Conservation (phyloP, 148 eudicot genomes). For the Rhododendron henanense region DNA sequence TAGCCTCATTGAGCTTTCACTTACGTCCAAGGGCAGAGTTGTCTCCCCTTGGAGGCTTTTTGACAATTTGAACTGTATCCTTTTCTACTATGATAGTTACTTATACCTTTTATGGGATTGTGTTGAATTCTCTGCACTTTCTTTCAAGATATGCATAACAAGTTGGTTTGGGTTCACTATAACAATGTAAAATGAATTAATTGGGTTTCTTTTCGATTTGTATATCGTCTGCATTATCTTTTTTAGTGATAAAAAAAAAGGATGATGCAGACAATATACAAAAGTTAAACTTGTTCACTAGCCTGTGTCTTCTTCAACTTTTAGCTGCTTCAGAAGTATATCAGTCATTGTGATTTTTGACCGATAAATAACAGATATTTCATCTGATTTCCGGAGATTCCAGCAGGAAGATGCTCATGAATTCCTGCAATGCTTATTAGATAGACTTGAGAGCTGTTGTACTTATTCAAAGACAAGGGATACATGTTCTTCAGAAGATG, state of each 20-base stretch:
- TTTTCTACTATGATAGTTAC: neutral
- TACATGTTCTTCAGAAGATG: slow-evolving; percentile 10
- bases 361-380: slow-evolving; percentile 50
- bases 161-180: neutral
- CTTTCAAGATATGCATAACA: neutral
- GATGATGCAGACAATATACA: no score
- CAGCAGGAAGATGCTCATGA: slow-evolving; percentile 99
- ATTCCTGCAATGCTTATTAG: slow-evolving; percentile 75
- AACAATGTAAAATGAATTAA: neutral
- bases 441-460: slow-evolving; percentile 67
- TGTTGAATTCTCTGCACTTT: neutral
- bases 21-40: slow-evolving; percentile 25
- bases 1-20: slow-evolving; percentile 42
- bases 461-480: slow-evolving; percentile 21
- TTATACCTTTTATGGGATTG: neutral
- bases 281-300: no score
- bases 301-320: no score
- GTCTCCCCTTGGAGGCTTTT: slow-evolving; percentile 51
- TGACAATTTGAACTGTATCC: slow-evolving; percentile 79
- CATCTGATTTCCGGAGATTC: slow-evolving; percentile 56
- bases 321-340: neutral
- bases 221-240: neutral
- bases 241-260: no score
- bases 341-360: slow-evolving; percentile 42
- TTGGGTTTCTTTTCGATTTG: neutral